A percentile compares a stretch with the other conserved stretches of the same genome.
These are phyloP conservation scores for Nidula niveotomentosa DNA, from an alignment of 1,284 basidiomycete genomes.

Conservation along the genomic window DNA sequence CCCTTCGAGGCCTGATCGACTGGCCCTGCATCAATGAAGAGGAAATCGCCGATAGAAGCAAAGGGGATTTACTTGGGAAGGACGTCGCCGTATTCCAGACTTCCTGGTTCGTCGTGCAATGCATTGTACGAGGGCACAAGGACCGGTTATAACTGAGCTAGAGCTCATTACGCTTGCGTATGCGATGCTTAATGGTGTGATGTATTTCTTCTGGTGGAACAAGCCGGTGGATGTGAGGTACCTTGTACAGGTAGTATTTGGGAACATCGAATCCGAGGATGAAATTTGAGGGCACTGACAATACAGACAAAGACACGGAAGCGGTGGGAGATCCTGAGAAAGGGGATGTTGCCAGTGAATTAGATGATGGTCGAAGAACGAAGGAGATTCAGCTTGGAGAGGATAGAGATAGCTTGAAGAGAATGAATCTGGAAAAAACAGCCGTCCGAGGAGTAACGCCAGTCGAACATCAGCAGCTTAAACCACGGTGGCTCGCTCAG, in stretches of 20 bases:
- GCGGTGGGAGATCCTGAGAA: too few species aligned
- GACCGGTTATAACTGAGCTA: conserved; percentile 16
- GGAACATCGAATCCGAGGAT: not conserved
- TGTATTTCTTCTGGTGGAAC: conserved; percentile 24
- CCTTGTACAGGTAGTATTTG: conserved; percentile 1
- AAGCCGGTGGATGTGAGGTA: conserved; percentile 23
- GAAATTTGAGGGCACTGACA: not conserved
- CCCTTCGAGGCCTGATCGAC: conserved; percentile 7
- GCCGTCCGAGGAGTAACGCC: too few species aligned
- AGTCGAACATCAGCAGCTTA: too few species aligned
- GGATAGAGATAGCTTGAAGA: too few species aligned
- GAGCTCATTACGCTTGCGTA: conserved; percentile 20
- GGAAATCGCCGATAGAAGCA: conserved; percentile 26
- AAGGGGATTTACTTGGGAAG: conserved; percentile 25
- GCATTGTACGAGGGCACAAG: conserved; percentile 9
- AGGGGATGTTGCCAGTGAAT: too few species aligned
- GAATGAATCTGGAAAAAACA: too few species aligned
- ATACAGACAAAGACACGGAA: not conserved
- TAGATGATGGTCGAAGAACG: too few species aligned
- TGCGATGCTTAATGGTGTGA: conserved; percentile 10
- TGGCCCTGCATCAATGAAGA: conserved; percentile 12
- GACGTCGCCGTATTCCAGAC: conserved; percentile 18
- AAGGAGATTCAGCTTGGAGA: too few species aligned
- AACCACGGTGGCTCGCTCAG: too few species aligned
- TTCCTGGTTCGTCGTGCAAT: conserved; percentile 17